Conservation (phyloP, 768 basidiomycete genomes). For the Vararia minispora region DNA sequence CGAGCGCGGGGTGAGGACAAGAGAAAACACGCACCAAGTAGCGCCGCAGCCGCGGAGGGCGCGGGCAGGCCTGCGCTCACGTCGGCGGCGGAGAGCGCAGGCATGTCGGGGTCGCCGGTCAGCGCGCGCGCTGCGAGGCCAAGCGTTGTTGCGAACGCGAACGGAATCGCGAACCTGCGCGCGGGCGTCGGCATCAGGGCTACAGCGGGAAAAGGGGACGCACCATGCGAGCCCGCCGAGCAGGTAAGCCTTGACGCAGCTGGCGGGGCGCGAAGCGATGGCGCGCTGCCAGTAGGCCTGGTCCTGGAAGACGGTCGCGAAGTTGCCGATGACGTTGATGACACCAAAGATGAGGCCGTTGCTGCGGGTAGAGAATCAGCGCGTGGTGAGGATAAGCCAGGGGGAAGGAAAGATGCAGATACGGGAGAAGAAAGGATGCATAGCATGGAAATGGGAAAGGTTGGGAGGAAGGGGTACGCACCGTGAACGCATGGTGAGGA, state of each 20-base stretch:
- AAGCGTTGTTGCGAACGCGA: slow-evolving; percentile 77
- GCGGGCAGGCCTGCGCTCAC: slow-evolving; percentile 86
- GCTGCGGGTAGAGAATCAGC: too few relatives aligned
- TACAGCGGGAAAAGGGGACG: slow-evolving; percentile 8
- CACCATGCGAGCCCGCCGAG: slow-evolving; percentile 84
- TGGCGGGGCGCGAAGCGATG: slow-evolving; percentile 74
- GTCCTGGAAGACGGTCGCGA: slow-evolving; percentile 51
- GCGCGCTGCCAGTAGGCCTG: slow-evolving; percentile 83
- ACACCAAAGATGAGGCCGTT: slow-evolving; percentile 57
- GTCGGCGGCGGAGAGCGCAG: slow-evolving; percentile 41
- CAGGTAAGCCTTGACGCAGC: slow-evolving; percentile 85
- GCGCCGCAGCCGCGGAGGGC: slow-evolving; percentile 69
- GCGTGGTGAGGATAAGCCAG: slow-evolving; percentile 39
- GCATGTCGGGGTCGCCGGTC: slow-evolving; percentile 44
- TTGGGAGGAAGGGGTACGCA: slow-evolving; percentile 54
- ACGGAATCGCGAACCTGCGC: slow-evolving; percentile 71
- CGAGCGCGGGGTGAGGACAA: slow-evolving; percentile 39
- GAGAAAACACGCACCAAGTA: slow-evolving; percentile 64
- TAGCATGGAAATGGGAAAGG: not conserved
- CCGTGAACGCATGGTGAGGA: slow-evolving; percentile 57
- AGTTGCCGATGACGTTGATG: slow-evolving; percentile 83
- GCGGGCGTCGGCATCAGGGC: not conserved
- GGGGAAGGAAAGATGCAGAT: too few relatives aligned
- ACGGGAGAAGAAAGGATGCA: too few relatives aligned
- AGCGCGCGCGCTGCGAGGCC: slow-evolving; percentile 85